Evolutionary conservation across 139 green algal genomes (phyloP), one percentile per base, ranked within the genome.

Genomic region (Picochlorum sp.): DNA sequence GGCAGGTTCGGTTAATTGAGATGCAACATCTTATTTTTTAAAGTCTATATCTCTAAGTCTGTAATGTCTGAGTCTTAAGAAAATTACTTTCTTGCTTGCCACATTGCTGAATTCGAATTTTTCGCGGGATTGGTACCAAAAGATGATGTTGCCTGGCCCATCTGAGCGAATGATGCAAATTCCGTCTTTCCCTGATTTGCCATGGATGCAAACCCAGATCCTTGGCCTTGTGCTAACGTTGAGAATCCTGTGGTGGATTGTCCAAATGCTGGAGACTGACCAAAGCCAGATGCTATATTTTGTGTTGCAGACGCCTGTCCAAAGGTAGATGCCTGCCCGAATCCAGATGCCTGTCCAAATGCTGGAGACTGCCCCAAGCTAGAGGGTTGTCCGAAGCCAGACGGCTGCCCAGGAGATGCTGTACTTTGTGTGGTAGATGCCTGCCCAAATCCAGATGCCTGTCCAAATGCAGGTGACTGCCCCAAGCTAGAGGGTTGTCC

Each of bases 261-360:
- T 20, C 47, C 70, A 58, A 77, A 73, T 49, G 34, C 49, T 24
- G 23, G 32, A 13, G 49, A n/a, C 20, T 67, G 47, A 4, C 67
- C 21, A 68, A 72, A 9, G 18, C 55, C 26, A 45, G 50, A 11
- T 14, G 55, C 10, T 20, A 13, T 7, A 41, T 41, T 41, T 13
- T 41, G 34, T 41, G 8, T 11, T 41, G 34, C 34, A 41, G 34
- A 41, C 1, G 34, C 34, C 34, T 41, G 34, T 10, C 34, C 34
- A 41, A 41, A 41, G 7, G 34, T 41, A 41, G 34, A 41, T 41
- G 34, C 6, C 34, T 41, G 34, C 8, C 34, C 34, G 0, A 41
- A 41, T 41, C 34, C 34, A 32, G 16, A 9, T 54, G 28, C n/a
- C 65, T 72, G 65, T 20, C 26, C 16, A 49, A 72, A 49, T 50